Percentiles rank a stretch among this genome's conserved stretches.
These are phyloP conservation scores for Arabidopsis lyrata DNA, from an alignment of 441 rosid species.

Conservation along the genomic window DNA sequence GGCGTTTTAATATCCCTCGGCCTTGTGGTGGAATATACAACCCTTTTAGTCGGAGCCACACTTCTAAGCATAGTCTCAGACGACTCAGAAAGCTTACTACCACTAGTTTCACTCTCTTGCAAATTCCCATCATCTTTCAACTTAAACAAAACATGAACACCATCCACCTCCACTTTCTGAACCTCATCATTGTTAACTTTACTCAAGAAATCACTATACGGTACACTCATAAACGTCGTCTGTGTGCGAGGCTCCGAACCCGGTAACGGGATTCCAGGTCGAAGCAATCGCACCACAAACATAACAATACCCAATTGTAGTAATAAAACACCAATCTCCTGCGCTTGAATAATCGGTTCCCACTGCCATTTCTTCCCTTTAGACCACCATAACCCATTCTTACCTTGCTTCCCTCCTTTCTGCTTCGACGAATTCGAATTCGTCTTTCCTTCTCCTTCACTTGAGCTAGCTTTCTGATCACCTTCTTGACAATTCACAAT, in stretches of 20 bases:
- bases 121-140: slow-evolving; percentile 59
- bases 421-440: slow-evolving; percentile 48
- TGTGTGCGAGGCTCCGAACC: slow-evolving; percentile 82
- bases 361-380: slow-evolving; percentile 73
- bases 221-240: slow-evolving; percentile 70
- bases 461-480: slow-evolving; percentile 60
- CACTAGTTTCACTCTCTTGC: slow-evolving; percentile 53
- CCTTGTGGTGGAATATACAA: slow-evolving; percentile 84
- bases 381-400: slow-evolving; percentile 73
- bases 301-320: slow-evolving; percentile 81
- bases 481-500: slow-evolving; percentile 70
- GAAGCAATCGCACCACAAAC: slow-evolving; percentile 80
- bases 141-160: slow-evolving; percentile 87
- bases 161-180: slow-evolving; percentile 91
- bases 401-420: slow-evolving; percentile 63
- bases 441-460: slow-evolving; percentile 54
- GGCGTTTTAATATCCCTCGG: slow-evolving; percentile 89
- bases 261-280: slow-evolving; percentile 81
- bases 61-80: slow-evolving; percentile 69
- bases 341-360: slow-evolving; percentile 81
- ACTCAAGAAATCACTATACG: slow-evolving; percentile 88
- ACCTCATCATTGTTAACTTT: slow-evolving; percentile 74
- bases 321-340: slow-evolving; percentile 75
- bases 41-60: slow-evolving; percentile 68
- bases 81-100: slow-evolving; percentile 59